Conservation (phyloP, 2,329 filamentous ascomycete genomes). For the Talaromyces amestolkiae region DNA sequence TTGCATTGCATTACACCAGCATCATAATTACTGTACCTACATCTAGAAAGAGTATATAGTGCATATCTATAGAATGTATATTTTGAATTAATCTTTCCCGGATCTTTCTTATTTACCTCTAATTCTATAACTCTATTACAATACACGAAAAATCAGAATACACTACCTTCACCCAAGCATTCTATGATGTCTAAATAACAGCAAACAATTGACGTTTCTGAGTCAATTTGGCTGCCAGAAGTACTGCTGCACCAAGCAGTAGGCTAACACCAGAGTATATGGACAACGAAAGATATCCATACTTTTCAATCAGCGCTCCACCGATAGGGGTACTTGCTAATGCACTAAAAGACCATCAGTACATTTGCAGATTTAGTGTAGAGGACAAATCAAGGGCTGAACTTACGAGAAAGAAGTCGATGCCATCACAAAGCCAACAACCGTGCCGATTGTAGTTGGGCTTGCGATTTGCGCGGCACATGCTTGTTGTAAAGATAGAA, state of each 20-base stretch:
- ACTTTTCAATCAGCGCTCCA: constrained; percentile 38
- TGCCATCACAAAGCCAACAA: constrained; percentile 45
- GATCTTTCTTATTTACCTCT: neutral
- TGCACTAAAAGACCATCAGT: constrained; percentile 27
- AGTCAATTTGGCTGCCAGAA: constrained; percentile 25
- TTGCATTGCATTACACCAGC: neutral
- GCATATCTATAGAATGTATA: constrained; percentile 2
- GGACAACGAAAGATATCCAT: constrained; percentile 43
- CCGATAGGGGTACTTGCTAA: constrained; percentile 46
- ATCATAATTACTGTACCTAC: neutral
- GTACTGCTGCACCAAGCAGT: constrained; percentile 30
- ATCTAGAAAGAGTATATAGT: constrained; percentile 1
- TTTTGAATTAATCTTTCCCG: neutral
- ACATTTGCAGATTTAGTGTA: neutral
- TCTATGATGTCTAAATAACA: constrained; percentile 18
- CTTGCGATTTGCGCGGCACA: constrained; percentile 46
- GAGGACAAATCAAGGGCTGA: neutral
- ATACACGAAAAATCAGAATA: neutral
- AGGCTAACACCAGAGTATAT: constrained; percentile 38
- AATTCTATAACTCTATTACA: neutral
- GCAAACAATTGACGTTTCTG: constrained; percentile 22
- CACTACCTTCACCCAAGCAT: neutral
- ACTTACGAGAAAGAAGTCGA: constrained; percentile 45
- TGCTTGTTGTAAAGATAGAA: constrained; percentile 48
- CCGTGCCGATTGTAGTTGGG: constrained; percentile 40